Evolutionary conservation across 1,284 basidiomycete genomes (phyloP).

Genomic region (Mycena sp.): DNA sequence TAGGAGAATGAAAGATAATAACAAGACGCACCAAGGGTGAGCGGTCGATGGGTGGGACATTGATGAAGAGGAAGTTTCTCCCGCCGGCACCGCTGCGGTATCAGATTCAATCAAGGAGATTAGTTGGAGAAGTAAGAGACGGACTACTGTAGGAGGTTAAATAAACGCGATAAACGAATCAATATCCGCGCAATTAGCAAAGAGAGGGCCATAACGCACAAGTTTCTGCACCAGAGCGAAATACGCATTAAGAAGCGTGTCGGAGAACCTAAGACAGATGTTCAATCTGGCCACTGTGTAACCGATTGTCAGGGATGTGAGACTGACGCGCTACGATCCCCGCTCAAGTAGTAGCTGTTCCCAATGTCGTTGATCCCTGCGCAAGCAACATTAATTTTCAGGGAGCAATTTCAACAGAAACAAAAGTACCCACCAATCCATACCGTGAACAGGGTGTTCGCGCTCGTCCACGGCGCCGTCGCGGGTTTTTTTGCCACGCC

Average conservation of each 20-base stretch:
- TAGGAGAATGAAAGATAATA: not conserved
- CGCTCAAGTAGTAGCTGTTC: constrained; percentile 56
- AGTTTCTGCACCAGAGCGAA: constrained; percentile 64
- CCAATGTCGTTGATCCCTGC: constrained; percentile 64
- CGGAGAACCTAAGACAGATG: constrained; percentile 51
- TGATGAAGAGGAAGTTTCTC: constrained; percentile 40
- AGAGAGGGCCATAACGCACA: constrained; percentile 42
- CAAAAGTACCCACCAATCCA: constrained; percentile 56
- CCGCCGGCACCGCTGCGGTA: constrained; percentile 7
- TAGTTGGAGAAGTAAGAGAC: not conserved
- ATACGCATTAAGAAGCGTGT: constrained; percentile 58
- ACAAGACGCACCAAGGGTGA: constrained; percentile 35
- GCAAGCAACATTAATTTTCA: not conserved
- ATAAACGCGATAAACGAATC: not conserved
- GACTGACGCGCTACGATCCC: constrained; percentile 58
- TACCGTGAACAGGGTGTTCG: constrained; percentile 63
- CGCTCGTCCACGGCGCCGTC: constrained; percentile 60
- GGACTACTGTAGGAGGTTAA: constrained; percentile 6
- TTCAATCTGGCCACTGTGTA: not conserved
- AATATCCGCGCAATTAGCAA: no score
- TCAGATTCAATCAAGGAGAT: not conserved
- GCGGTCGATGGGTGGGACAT: constrained; percentile 42
- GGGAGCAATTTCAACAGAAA: not conserved
- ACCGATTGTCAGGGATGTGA: not conserved
- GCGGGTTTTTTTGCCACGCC: constrained; percentile 53